Evolutionary conservation across 352 stramenopile genomes (phyloP), one percentile per base, ranked within the genome.

Genomic region (Phytophthora pseudosyringae): DNA sequence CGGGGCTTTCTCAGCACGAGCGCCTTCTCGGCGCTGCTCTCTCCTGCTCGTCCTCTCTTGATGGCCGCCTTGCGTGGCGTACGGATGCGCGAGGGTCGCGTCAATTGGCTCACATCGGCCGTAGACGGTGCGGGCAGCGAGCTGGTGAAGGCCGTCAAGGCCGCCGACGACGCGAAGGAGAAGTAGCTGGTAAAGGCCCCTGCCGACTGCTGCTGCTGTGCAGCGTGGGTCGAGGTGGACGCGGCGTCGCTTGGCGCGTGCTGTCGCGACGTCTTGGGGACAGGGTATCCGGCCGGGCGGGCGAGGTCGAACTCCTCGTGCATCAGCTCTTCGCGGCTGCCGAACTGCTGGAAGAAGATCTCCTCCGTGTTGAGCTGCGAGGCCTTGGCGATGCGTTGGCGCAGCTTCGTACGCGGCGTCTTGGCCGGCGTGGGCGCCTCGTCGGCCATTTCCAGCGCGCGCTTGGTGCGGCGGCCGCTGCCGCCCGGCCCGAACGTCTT

Each of bases 321-420:
- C 46, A 78, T 49, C 8, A 90, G 70, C 41, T 83, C 67, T 26
- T 88, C 79, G n/a, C 66, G 40, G 43, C 65, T 72, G 28, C 82
- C 84, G 47, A 93, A 93, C 39, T 81, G 57, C 55, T 87, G 62
- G 47, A 81, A 88, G 70, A 93, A 93, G 28, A 91, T 80, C 16
- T 89, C 67, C 35, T 93, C 75, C 16, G 66, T 59, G 15, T 71
- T 83, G 12, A 83, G 47, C 6, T 67, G 52, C 18, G 82, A 72
- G 13, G 80, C 84, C 44, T 68, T 48, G 21, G 73, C 57, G 35
- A 90, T 86, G 11, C 83, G 82, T 52, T 80, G 76, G 7, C 69
- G 75, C n/a, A 93, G 53, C 38, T 73, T 71, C 6, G 74, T 72
- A 29, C 67, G 67, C 10, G 67, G 64, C 29, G 65, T 78, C 49